A percentile compares a stretch with the other conserved stretches of the same genome.
Evolutionary conservation across 768 basidiomycete species (phyloP).

Genomic region (Candolleomyces aberdarensis): DNA sequence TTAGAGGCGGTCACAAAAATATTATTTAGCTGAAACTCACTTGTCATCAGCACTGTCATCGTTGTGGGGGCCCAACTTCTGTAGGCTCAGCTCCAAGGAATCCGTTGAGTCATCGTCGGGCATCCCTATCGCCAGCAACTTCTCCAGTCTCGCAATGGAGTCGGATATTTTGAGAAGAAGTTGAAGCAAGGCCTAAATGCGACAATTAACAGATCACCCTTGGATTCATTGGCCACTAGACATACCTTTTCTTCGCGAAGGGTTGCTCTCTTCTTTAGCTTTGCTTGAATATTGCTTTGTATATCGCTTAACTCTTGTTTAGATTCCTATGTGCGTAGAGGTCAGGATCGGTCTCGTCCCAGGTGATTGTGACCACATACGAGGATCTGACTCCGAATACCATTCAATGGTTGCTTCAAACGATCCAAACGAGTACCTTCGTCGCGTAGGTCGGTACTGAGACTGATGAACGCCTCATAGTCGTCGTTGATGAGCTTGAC

Average conservation of each 20-base stretch:
- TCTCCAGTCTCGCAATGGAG: conserved; percentile 84
- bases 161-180: conserved; percentile 91
- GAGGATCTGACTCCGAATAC: conserved; percentile 62
- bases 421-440: conserved; percentile 72
- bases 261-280: conserved; percentile 67
- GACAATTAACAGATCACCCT: conserved; percentile 4
- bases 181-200: conserved; percentile 70
- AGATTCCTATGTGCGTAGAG: conserved; percentile 44
- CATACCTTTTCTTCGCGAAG: conserved; percentile 82
- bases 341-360: neutral
- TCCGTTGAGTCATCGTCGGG: conserved; percentile 41
- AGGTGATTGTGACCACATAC: conserved; percentile 41
- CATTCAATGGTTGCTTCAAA: conserved; percentile 64
- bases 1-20: neutral
- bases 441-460: conserved; percentile 88
- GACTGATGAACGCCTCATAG: conserved; percentile 95
- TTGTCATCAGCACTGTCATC: conserved; percentile 45
- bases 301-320: conserved; percentile 60
- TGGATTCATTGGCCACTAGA: neutral
- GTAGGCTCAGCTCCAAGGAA: conserved; percentile 28
- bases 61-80: conserved; percentile 27
- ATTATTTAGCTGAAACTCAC: conserved; percentile 19
- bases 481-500: conserved; percentile 96
- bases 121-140: conserved; percentile 68
- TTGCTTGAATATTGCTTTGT: conserved; percentile 73